These are phyloP conservation scores for Neospermospora avenae DNA, from an alignment of 2,329 filamentous ascomycete species.

Conservation along the genomic window DNA sequence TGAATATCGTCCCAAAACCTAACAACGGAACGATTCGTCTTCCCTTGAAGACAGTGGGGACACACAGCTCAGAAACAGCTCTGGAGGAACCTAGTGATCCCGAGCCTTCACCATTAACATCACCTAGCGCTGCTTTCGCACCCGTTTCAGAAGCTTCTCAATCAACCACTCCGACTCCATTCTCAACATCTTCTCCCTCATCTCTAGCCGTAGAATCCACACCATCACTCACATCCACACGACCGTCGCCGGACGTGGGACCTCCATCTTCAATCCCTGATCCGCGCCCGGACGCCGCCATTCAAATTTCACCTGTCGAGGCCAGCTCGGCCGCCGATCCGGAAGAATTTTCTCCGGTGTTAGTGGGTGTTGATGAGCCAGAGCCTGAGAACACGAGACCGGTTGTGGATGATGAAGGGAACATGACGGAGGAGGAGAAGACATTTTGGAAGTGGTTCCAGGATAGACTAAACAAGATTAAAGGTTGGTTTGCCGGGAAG, in stretches of 20 bases:
- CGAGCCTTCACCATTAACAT: slow-evolving; percentile 18
- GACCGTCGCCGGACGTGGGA: neutral
- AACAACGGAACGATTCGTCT: slow-evolving; percentile 87
- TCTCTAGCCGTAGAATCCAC: slow-evolving; percentile 16
- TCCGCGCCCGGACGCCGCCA: slow-evolving; percentile 18
- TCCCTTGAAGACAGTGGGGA: slow-evolving; percentile 47
- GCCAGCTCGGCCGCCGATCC: slow-evolving; percentile 29
- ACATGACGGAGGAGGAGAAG: slow-evolving; percentile 31
- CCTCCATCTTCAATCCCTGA: slow-evolving; percentile 10
- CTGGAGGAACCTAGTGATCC: slow-evolving; percentile 55
- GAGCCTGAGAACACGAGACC: slow-evolving; percentile 27
- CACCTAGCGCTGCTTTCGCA: neutral
- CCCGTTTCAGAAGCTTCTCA: neutral
- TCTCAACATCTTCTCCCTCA: slow-evolving; percentile 14
- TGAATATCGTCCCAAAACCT: slow-evolving; percentile 67
- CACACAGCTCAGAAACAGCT: slow-evolving; percentile 50
- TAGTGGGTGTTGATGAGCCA: slow-evolving; percentile 31
- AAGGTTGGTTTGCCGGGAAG: slow-evolving; percentile 27
- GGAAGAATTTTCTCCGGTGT: slow-evolving; percentile 23
- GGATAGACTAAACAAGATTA: slow-evolving; percentile 43
- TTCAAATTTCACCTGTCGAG: slow-evolving; percentile 33
- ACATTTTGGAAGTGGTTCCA: slow-evolving; percentile 51
- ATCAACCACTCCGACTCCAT: neutral
- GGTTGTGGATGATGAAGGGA: slow-evolving; percentile 25
- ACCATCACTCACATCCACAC: neutral